A percentile compares a stretch with the other conserved stretches of the same genome.
These are phyloP conservation scores for Aspergillus brasiliensis DNA, from an alignment of 2,329 filamentous ascomycete species.

Conservation along the genomic window DNA sequence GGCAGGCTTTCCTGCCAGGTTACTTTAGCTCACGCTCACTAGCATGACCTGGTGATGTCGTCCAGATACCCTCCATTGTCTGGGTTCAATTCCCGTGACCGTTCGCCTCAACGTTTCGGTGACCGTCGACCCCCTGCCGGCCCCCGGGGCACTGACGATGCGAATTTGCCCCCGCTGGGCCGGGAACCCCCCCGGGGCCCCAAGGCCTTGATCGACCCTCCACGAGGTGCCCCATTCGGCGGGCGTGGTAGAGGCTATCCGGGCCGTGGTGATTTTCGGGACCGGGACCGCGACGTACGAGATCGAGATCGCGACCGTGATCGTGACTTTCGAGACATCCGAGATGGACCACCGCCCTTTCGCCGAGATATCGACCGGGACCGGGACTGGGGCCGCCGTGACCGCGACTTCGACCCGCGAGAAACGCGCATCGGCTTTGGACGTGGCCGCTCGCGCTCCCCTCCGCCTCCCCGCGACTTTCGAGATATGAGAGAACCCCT, in stretches of 20 bases:
- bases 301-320: conserved; percentile 49
- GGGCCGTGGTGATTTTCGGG: conserved; percentile 37
- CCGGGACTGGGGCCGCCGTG: conserved; percentile 50
- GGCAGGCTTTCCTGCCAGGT: conserved; percentile 24
- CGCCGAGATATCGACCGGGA: conserved; percentile 48
- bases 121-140: conserved; percentile 66
- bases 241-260: conserved; percentile 49
- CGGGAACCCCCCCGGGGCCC: conserved; percentile 80
- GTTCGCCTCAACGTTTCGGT: conserved; percentile 70
- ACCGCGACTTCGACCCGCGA: conserved; percentile 50
- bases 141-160: conserved; percentile 57
- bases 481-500: conserved; percentile 41
- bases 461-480: conserved; percentile 42
- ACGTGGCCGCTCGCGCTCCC: conserved; percentile 49
- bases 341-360: conserved; percentile 42
- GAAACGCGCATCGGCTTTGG: conserved; percentile 48
- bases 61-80: conserved; percentile 66
- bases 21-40: conserved; percentile 21
- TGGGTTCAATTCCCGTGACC: conserved; percentile 65
- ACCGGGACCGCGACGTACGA: conserved; percentile 66
- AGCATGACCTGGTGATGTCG: conserved; percentile 51
- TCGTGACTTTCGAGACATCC: conserved; percentile 42
- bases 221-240: conserved; percentile 54
- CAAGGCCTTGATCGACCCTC: conserved; percentile 72
- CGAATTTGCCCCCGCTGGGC: conserved; percentile 58